Evolutionary conservation across 2,329 filamentous ascomycete species (phyloP), one percentile per base, ranked within the genome.

Genomic region (Penicillium rolfsii): DNA sequence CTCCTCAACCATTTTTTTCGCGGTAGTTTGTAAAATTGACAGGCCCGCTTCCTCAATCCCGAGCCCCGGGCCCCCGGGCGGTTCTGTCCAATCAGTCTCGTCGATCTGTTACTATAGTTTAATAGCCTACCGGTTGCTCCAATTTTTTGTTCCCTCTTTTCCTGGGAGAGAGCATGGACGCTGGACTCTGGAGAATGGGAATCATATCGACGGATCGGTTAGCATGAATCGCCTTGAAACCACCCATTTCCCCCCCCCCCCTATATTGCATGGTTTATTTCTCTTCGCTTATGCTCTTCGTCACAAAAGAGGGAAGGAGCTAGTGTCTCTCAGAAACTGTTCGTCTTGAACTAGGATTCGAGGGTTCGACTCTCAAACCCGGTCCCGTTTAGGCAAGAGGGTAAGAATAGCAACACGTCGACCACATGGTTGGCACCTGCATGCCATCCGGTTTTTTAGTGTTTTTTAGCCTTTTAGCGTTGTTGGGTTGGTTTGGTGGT

Each of bases 361-460:
- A 16, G 7, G n/a, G 40, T 33, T 33, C 30, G 8, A 33, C n/a
- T 9, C n/a, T 12, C 19, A 38, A 41, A 43, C 38, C 52, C 52
- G 28, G 38, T 16, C 52, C 26, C 26, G 36, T 45, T 54, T 54
- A 57, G 54, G 54, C 48, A 53, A 57, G 54, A 53, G 48, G 52
- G 49, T 52, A 61, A 63, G 61, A 67, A 66, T 66, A 64, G 64
- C 59, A 66, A 57, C 35, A 56, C 30, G 56, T 61, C 64, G 53
- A 49, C 71, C 71, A 73, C 70, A 73, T 73, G 71, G 71, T 73
- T 73, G 71, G 70, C 70, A 74, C 59, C 67, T 72, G 68, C 67
- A 68, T 65, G 61, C 66, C 65, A 67, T 70, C 45, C 43, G 38
- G 49, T 35, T 53, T 54, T 58, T 26, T 26, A 22, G 24, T 28